Conservation (phyloP, 1,139 yeast genomes). For the Torulaspora pretoriensis region DNA sequence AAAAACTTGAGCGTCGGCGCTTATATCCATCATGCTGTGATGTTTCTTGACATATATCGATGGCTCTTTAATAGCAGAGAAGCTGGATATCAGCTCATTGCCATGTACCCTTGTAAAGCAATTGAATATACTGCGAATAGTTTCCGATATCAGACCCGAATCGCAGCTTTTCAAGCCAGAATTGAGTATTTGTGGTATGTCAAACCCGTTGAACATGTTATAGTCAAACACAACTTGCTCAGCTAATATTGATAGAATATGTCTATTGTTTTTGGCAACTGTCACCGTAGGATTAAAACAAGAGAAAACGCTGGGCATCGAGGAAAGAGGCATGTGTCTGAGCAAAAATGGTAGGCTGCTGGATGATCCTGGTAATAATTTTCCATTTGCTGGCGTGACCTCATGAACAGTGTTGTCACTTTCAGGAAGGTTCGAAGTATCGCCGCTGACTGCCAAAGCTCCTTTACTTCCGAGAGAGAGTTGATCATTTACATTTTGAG, state of each 20-base stretch:
- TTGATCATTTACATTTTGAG: constrained; percentile 11
- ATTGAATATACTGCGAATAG: constrained; percentile 23
- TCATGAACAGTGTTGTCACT: constrained; percentile 9
- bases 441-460: background rate
- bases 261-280: constrained; percentile 20
- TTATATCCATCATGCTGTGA: constrained; percentile 31
- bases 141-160: constrained; percentile 24
- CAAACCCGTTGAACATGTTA: constrained; percentile 30
- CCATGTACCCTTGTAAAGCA: constrained; percentile 29
- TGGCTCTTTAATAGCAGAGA: constrained; percentile 29
- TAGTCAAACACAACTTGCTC: constrained; percentile 47
- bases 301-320: constrained; percentile 53
- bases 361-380: constrained; percentile 26
- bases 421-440: constrained; percentile 9
- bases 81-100: constrained; percentile 25
- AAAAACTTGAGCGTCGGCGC: constrained; percentile 30
- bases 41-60: constrained; percentile 32
- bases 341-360: constrained; percentile 62
- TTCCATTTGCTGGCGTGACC: constrained; percentile 12
- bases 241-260: constrained; percentile 35
- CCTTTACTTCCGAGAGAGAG: constrained; percentile 1
- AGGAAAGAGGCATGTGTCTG: constrained; percentile 55
- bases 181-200: constrained; percentile 21
- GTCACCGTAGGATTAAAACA: constrained; percentile 28
- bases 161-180: constrained; percentile 21